Evolutionary conservation across 192 early-diverging fungal genomes (phyloP).

Genomic region (Mortierella hygrophila): DNA sequence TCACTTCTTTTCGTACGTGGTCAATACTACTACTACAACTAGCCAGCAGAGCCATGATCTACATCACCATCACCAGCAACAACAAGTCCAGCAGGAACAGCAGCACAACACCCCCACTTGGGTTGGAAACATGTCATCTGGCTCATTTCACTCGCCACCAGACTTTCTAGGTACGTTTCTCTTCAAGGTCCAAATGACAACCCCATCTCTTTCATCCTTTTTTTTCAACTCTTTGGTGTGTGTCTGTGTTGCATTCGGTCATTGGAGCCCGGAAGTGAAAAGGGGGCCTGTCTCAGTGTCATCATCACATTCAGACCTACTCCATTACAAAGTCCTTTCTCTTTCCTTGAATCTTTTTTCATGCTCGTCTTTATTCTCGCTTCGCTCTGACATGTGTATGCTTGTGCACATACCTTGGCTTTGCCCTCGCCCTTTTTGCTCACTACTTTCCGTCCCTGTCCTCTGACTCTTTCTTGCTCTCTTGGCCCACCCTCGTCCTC

Average conservation of each 20-base stretch:
- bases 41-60: conserved; percentile 15
- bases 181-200: not conserved
- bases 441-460: not conserved
- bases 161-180: conserved; percentile 29
- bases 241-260: not conserved
- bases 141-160: conserved; percentile 24
- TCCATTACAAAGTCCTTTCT: not conserved
- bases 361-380: not conserved
- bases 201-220: not conserved
- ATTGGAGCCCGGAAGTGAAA: not conserved
- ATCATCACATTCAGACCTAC: not conserved
- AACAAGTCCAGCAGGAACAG: conserved; percentile 13
- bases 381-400: not conserved
- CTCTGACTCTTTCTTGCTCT: not conserved
- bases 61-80: conserved; percentile 19
- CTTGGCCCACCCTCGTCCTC: not conserved
- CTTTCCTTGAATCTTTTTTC: not conserved
- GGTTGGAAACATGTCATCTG: conserved; percentile 20
- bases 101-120: conserved; percentile 22
- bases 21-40: not conserved
- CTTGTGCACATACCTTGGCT: not conserved
- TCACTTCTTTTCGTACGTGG: not conserved
- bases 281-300: not conserved
- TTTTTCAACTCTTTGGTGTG: not conserved
- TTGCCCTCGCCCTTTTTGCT: conserved; percentile 4